Base-by-base conservation (phyloP, 306 rosid species). In the Cucumis melo region DNA sequence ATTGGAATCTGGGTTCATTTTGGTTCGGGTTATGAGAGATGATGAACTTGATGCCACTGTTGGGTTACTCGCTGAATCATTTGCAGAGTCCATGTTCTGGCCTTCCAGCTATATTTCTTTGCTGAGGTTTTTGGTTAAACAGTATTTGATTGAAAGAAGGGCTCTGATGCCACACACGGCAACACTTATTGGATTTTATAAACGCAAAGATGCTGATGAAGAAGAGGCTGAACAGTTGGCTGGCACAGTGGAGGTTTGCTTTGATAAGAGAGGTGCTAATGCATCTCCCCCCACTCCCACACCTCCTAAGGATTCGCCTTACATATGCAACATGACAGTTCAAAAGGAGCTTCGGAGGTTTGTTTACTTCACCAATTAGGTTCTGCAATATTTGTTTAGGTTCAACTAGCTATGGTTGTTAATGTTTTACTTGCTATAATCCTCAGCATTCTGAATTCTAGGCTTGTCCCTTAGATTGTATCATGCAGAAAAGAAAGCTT, bases 211-310 rank as follows among this genome's bases (percentile, higher is more conserved):
- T 62, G 72, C 27, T 11, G 80, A 16, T 14, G 84, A 63, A 27
- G 82, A 72, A 11, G 80, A 75, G 12, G 83, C 62, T 10, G 85
- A 79, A 54, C 54, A 80, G 19, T 81, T 94, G 72, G 98, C 96
- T 1, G 98, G 98, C 50, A 94, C 98, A 1, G 98, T 94, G 73
- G 98, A 94, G 81, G 87, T 94, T 84, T 83, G 84, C 78, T 94
- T 94, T 78, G 84, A 91, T 76, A 82, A 66, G 64, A 75, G 74
- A 73, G 97, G 97, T 41, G 90, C 96, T 16, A 89, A 83, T 83
- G 76, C 88, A 70, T 84, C 93, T 62, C 80, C 89, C 44, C 98
- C 98, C 3, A 82, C 98, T 5, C 98, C 98, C 0, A 73, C 88
- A 10, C 89, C 98, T 57, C 98, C 97, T 0, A 89, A 60, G 82